These are phyloP conservation scores for Elongisporangium anandrum DNA, from an alignment of 352 stramenopile species.

Conservation along the genomic window DNA sequence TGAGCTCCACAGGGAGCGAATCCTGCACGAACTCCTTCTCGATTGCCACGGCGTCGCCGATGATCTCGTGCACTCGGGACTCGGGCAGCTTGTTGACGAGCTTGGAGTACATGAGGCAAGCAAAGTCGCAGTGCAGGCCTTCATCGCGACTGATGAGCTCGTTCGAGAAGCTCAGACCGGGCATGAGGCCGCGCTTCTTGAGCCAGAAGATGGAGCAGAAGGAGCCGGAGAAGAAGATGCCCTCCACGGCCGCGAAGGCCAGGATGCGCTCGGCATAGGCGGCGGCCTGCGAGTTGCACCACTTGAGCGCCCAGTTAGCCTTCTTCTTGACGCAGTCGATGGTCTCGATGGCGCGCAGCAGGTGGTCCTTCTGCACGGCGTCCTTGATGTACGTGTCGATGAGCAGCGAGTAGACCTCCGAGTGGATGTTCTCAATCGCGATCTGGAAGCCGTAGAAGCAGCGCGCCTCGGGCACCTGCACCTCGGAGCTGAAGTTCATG, in stretches of 20 bases:
- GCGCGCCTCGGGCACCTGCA: slow-evolving; percentile 95
- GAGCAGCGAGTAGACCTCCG: slow-evolving; percentile 98
- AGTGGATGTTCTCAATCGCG: slow-evolving; percentile 99
- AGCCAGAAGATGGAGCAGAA: slow-evolving; percentile 99
- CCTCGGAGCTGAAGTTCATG: slow-evolving; percentile 98
- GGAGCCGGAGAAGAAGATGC: slow-evolving; percentile 98
- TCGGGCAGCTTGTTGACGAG: slow-evolving; percentile 96
- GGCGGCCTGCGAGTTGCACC: slow-evolving; percentile 91
- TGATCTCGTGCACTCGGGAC: slow-evolving; percentile 92
- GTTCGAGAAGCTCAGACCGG: slow-evolving; percentile 98
- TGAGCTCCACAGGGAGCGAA: slow-evolving; percentile 97
- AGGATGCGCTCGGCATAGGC: slow-evolving; percentile 96
- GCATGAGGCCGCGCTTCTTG: slow-evolving; percentile 99
- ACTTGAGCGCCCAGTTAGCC: slow-evolving; percentile 95
- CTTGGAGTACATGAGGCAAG: slow-evolving; percentile 98
- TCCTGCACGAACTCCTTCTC: slow-evolving; percentile 98
- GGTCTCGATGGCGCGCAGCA: slow-evolving; percentile 97
- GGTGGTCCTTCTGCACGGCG: slow-evolving; percentile 86
- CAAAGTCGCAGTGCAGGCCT: slow-evolving; percentile 99
- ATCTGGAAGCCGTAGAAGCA: slow-evolving; percentile 99
- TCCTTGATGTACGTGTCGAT: slow-evolving; percentile 99
- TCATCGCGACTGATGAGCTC: slow-evolving; percentile 98
- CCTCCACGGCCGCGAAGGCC: slow-evolving; percentile 97
- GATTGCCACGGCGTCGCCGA: slow-evolving; percentile 94
- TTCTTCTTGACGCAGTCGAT: slow-evolving; percentile 98